A percentile compares a stretch with the other conserved stretches of the same genome.
phyloP scores from a whole-genome alignment of 306 rosid genomes.

The Malus fusca region DNA sequence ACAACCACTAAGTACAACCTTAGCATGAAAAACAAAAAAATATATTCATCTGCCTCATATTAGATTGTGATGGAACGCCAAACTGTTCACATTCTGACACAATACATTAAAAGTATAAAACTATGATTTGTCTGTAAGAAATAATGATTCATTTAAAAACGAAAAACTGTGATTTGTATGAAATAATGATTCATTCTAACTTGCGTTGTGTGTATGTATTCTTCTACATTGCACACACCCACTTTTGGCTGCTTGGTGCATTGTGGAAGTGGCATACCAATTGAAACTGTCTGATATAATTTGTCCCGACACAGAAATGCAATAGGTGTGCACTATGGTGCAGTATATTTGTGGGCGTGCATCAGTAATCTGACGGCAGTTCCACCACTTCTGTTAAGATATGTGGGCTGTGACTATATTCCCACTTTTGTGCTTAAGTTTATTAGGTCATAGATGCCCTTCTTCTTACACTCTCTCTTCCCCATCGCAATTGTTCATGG shows the following conservation, averaged over 20 bases:
- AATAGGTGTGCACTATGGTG: not conserved
- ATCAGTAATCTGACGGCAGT: not conserved
- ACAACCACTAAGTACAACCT: not conserved
- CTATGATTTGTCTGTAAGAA: too few species aligned
- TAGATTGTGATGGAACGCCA: too few species aligned
- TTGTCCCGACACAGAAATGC: not conserved
- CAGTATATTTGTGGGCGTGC: not conserved
- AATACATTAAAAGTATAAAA: too few species aligned
- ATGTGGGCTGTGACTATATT: not conserved
- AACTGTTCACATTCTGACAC: too few species aligned
- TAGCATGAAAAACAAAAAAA: too few species aligned
- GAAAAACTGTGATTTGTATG: too few species aligned
- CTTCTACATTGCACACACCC: not conserved
- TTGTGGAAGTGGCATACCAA: not conserved
- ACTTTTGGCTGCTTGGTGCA: not conserved
- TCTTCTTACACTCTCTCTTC: not conserved
- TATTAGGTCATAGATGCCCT: not conserved
- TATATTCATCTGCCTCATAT: too few species aligned
- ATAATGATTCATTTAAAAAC: too few species aligned
- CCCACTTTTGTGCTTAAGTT: not conserved
- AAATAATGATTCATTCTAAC: too few species aligned
- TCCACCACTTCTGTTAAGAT: not conserved
- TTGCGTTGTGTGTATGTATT: too few species aligned
- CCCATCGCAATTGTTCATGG: slow-evolving; percentile 24
- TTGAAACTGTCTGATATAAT: not conserved